These are phyloP conservation scores for Bipolaris zeicola DNA, from an alignment of 2,329 filamentous ascomycete species.

Conservation along the genomic window DNA sequence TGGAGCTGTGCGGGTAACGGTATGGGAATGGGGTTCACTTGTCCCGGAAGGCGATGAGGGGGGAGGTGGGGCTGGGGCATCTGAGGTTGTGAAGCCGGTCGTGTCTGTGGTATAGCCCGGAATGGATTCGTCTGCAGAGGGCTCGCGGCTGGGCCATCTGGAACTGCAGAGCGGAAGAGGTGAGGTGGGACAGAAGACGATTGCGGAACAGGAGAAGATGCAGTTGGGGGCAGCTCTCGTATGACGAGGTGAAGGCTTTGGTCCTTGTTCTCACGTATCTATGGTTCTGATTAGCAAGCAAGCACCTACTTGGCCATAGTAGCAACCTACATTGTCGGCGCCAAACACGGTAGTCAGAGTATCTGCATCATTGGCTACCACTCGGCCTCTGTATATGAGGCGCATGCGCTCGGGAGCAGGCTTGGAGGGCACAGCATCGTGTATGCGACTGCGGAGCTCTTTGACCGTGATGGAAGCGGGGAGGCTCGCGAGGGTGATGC, in stretches of 20 bases:
- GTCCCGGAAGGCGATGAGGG: conserved; percentile 20
- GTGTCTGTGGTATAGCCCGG: conserved; percentile 32
- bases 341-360: conserved; percentile 59
- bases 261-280: conserved; percentile 45
- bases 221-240: conserved; percentile 36
- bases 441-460: conserved; percentile 60
- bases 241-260: conserved; percentile 49
- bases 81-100: conserved; percentile 38
- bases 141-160: conserved; percentile 20
- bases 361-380: conserved; percentile 56
- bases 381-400: conserved; percentile 63
- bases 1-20: conserved; percentile 32
- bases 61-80: conserved; percentile 21
- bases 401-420: conserved; percentile 55
- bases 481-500: conserved; percentile 39
- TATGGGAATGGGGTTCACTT: conserved; percentile 21
- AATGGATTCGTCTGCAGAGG: conserved; percentile 42
- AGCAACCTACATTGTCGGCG: conserved; percentile 53
- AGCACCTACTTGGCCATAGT: neutral
- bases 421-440: conserved; percentile 52
- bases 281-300: conserved; percentile 20
- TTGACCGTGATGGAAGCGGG: conserved; percentile 53
- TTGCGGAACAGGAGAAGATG: conserved; percentile 28
- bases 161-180: conserved; percentile 28
- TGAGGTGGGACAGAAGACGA: conserved; percentile 48